A percentile compares a stretch with the other conserved stretches of the same genome.
These are phyloP conservation scores for Sporothrix globosa DNA, from an alignment of 2,329 filamentous ascomycete species.

Conservation along the genomic window DNA sequence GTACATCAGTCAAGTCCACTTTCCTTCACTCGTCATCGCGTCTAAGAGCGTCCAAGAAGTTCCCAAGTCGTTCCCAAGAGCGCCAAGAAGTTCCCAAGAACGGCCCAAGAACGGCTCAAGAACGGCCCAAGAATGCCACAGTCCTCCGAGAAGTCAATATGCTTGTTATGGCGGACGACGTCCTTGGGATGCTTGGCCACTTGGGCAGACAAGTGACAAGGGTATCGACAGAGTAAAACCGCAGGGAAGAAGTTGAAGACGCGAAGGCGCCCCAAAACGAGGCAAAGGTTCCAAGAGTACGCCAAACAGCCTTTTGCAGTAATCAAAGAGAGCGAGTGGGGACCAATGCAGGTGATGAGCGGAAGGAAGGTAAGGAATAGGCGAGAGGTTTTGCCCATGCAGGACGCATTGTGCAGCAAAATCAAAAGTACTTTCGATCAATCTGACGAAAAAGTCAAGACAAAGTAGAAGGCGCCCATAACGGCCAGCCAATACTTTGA, in stretches of 20 bases:
- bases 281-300: neutral
- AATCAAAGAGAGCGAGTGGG: neutral
- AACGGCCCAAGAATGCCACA: too few species aligned
- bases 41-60: neutral
- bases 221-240: neutral
- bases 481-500: neutral
- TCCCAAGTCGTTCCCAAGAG: neutral
- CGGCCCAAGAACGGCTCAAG: too few species aligned
- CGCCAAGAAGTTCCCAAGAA: too few species aligned
- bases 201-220: neutral
- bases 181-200: neutral
- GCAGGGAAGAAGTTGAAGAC: neutral
- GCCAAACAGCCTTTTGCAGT: too few species aligned
- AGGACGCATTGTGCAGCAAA: neutral
- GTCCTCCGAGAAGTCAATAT: too few species aligned
- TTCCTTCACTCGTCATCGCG: constrained; percentile 2
- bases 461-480: neutral
- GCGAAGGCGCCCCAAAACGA: neutral
- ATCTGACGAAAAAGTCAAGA: neutral
- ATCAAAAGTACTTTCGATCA: neutral
- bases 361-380: neutral
- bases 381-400: neutral
- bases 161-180: neutral
- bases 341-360: neutral
- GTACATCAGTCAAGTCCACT: neutral